Evolutionary conservation across 495 filamentous ascomycete genomes (phyloP), one percentile per base, ranked within the genome.

Genomic region (Baudoinia panamericana): DNA sequence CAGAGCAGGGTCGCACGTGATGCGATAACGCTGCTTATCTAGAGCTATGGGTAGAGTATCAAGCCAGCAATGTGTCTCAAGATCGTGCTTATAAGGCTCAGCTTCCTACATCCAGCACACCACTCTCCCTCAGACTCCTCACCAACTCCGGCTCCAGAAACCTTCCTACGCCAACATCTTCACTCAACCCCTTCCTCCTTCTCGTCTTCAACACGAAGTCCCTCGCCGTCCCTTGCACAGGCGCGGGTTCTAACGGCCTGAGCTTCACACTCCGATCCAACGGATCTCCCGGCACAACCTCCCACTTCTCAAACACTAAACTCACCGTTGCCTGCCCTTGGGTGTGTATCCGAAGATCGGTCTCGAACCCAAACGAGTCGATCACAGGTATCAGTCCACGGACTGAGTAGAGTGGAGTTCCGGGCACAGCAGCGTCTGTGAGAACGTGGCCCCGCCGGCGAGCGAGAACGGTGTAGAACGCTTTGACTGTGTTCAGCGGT

Each of bases 141-240:
- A 87, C 87, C 26, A 96, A 72, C 58, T 96, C 90, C 4, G 82
- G 80, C 65, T 97, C 90, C 59, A 97, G 65, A 60, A 95, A 97
- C 58, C 93, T 94, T 45, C 82, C 83, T 26, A 97, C 84, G 5
- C 78, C 83, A 18, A 97, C 84, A 61, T 96, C 92, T 67, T 96
- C 90, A 42, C 82, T 86, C 48, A 97, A 60, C 4, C 90, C 90
- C 67, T 97, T 97, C 38, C 90, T 70, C 52, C 88, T 64, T 46
- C 90, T 70, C 10, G 90, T 97, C 73, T 97, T 97, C 41, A 96
- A 64, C 15, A 94, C 86, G 62, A 97, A 94, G 57, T 97, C 90
- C 38, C 90, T 69, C 1, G 90, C 90, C 38, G 85, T 93, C 5
- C 79, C 84, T 68, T 82, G 80, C 43, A 82, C 80, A 27, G 67